A percentile compares a stretch with the other conserved stretches of the same genome.
Evolutionary conservation across 2,329 filamentous ascomycete species (phyloP).

Genomic region (Cladosporium austrohemisphaericum): DNA sequence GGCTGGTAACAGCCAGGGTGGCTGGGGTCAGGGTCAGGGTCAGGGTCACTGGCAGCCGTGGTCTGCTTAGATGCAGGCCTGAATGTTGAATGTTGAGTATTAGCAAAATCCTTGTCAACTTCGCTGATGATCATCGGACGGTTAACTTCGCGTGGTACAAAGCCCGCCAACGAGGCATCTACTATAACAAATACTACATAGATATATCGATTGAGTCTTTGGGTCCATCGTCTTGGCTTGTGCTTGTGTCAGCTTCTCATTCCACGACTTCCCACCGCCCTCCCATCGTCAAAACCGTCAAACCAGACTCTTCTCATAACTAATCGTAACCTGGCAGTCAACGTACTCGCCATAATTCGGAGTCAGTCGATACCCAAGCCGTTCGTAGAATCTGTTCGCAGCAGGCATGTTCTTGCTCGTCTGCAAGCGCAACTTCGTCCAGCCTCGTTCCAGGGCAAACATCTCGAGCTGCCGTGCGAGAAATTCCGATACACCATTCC

Average conservation of each 20-base stretch:
- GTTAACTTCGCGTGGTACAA: no score
- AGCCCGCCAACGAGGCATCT: no score
- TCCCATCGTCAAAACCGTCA: no score
- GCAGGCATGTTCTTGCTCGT: not conserved
- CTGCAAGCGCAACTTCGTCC: not conserved
- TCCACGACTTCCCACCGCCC: no score
- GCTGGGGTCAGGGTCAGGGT: not conserved
- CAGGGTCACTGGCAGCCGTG: not conserved
- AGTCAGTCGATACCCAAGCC: not conserved
- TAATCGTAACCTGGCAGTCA: not conserved
- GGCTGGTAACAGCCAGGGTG: not conserved
- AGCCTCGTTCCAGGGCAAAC: not conserved
- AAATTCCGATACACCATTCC: not conserved
- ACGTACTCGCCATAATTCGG: not conserved
- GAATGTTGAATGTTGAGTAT: no score
- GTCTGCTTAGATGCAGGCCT: not conserved
- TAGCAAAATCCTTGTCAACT: no score
- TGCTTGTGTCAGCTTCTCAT: no score
- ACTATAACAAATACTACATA: no score
- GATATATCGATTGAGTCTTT: no score
- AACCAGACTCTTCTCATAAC: conserved; percentile 1
- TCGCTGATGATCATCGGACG: no score
- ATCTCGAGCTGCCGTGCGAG: not conserved
- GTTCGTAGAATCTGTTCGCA: not conserved
- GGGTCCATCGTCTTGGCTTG: no score